Evolutionary conservation across 2,329 filamentous ascomycete species (phyloP), one percentile per base, ranked within the genome.

Genomic region (Aureobasidium sp.): DNA sequence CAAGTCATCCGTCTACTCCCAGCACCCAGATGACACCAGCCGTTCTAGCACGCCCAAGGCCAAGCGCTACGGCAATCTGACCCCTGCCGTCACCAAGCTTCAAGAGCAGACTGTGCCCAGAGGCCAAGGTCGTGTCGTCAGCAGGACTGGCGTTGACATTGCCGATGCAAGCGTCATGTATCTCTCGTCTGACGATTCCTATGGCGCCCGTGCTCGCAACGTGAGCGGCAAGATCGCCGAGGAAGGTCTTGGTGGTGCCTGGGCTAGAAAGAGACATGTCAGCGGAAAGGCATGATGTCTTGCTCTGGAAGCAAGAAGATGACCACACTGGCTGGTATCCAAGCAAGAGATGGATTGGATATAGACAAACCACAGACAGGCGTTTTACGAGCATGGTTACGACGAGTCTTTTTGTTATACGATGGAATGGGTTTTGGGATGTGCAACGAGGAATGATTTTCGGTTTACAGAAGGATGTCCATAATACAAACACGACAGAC

Each of bases 161-260:
- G 69, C 72, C 21, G 75, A 74, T 60, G 66, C 64, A 70, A 70
- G 21, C 67, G 68, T 57, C 66, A 71, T 66, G 62, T 73, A 43
- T 62, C 62, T 64, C 47, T 53, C 37, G 33, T 62, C 40, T 50
- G 71, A 69, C 19, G 69, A 66, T 43, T 59, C 47, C 63, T 70
- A 62, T 57, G 68, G 55, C 33, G 71, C 60, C 63, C 75, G 73
- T 19, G 75, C 81, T 49, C 75, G 86, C 47, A 84, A 87, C 63
- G 86, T 89, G 2, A 90, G 87, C 69, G 88, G 88, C 1, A 89
- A 88, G 76, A 73, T 85, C 60, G 87, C 81, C 0, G 88, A 91
- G 70, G 88, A 92, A 69, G 88, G 88, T 1, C 75, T 81, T 49
- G 83, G 74, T 2, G 75, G 42, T 58, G 63, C 67, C 23, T 71